A percentile compares a stretch with the other conserved stretches of the same genome.
phyloP scores from a whole-genome alignment of 2,329 filamentous ascomycete genomes.

The Capronia epimyces region DNA sequence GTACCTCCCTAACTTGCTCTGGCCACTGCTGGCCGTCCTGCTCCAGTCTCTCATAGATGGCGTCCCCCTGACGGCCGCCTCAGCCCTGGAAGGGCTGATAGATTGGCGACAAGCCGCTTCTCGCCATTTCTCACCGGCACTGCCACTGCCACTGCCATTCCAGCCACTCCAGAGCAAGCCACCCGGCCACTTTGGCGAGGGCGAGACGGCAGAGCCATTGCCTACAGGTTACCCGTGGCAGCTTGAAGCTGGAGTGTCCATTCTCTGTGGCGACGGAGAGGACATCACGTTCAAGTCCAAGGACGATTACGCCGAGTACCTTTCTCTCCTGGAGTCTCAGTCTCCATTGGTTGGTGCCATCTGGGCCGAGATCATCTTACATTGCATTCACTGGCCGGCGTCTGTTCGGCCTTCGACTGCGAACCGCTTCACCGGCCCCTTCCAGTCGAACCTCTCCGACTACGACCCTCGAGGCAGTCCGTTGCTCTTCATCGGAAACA shows the following conservation, averaged over 20 bases:
- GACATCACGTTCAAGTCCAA: conserved; percentile 25
- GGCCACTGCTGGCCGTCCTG: conserved; percentile 38
- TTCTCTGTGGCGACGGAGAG: conserved; percentile 29
- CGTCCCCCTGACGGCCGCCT: conserved; percentile 27
- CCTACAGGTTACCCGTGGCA: conserved; percentile 18
- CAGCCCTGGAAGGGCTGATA: not conserved
- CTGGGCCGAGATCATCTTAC: conserved; percentile 37
- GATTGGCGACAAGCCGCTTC: conserved; percentile 7
- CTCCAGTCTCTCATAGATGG: conserved; percentile 34
- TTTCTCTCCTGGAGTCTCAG: conserved; percentile 21
- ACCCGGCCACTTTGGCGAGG: not conserved
- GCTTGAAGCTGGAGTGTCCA: conserved; percentile 21
- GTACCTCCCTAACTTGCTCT: conserved; percentile 21
- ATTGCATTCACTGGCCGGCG: conserved; percentile 37
- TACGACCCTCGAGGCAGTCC: conserved; percentile 37
- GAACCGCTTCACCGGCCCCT: conserved; percentile 36
- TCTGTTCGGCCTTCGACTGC: conserved; percentile 28
- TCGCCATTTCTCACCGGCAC: conserved; percentile 1
- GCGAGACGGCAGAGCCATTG: conserved; percentile 2
- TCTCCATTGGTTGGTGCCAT: conserved; percentile 27
- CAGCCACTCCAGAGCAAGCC: not conserved
- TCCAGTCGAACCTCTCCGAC: conserved; percentile 22
- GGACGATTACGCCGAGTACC: conserved; percentile 16
- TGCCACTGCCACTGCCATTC: not conserved
- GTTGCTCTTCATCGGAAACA: conserved; percentile 54